Conservation (phyloP, 805 yeast genomes). For the Kazachstania viticola region DNA sequence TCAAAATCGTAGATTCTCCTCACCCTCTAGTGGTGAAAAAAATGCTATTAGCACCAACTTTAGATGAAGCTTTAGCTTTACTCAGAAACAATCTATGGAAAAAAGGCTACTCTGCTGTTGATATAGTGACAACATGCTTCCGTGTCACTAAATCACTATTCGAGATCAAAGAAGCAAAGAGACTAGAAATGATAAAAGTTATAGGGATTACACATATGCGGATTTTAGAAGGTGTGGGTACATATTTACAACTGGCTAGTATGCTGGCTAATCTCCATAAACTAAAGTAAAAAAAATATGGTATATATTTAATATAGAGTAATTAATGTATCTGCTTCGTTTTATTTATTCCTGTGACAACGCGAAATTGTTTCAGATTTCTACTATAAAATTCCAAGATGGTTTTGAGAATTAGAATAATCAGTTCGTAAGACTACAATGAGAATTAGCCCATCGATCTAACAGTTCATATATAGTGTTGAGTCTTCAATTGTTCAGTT, state of each 20-base stretch:
- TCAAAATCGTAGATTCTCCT: slow-evolving; percentile 91
- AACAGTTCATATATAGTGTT: neutral
- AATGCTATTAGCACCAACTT: slow-evolving; percentile 44
- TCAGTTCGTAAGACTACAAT: no score
- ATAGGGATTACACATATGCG: slow-evolving; percentile 90
- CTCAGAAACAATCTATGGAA: slow-evolving; percentile 61
- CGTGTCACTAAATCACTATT: slow-evolving; percentile 71
- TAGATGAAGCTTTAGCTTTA: slow-evolving; percentile 55
- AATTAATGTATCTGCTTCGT: no score
- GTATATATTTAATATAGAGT: neutral
- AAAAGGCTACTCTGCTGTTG: slow-evolving; percentile 88
- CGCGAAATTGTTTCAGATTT: no score
- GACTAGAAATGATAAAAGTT: slow-evolving; percentile 70
- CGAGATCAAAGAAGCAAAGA: slow-evolving; percentile 51
- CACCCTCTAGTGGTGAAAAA: slow-evolving; percentile 79
- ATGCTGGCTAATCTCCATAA: slow-evolving; percentile 48
- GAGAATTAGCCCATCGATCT: no score
- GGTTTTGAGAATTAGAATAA: no score
- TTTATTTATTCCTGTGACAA: no score
- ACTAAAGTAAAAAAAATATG: slow-evolving; percentile 7
- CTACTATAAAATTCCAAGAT: no score
- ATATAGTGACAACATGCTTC: slow-evolving; percentile 83
- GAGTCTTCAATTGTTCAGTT: no score
- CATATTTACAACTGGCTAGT: slow-evolving; percentile 78
- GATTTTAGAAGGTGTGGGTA: slow-evolving; percentile 83